A percentile compares a stretch with the other conserved stretches of the same genome.
Evolutionary conservation across 805 yeast species (phyloP).

Genomic region (Monosporozyma solicola): DNA sequence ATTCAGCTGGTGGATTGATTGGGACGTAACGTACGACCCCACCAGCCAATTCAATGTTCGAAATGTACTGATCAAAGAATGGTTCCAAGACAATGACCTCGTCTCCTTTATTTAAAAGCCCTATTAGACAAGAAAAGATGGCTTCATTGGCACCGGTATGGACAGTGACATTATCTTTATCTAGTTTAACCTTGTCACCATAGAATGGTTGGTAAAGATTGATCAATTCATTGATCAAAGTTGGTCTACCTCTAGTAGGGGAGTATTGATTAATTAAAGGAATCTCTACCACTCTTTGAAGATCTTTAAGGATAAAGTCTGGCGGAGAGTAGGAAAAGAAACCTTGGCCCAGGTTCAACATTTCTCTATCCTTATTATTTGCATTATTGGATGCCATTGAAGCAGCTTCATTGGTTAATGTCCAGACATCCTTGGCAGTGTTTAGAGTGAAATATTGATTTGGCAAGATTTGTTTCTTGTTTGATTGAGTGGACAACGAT

Average conservation of each 20-base stretch:
- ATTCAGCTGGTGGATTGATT: slow-evolving; percentile 71
- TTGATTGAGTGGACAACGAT: background rate
- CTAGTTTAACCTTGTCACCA: slow-evolving; percentile 37
- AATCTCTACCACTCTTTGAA: slow-evolving; percentile 58
- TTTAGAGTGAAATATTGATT: slow-evolving; percentile 47
- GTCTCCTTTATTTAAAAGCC: slow-evolving; percentile 77
- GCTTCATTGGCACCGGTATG: slow-evolving; percentile 99
- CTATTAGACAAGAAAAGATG: slow-evolving; percentile 74
- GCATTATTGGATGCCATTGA: slow-evolving; percentile 54
- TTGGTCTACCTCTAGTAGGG: slow-evolving; percentile 79
- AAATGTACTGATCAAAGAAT: slow-evolving; percentile 91
- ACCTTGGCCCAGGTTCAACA: slow-evolving; percentile 91
- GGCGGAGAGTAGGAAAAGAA: slow-evolving; percentile 96
- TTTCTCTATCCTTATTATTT: slow-evolving; percentile 57
- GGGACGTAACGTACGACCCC: slow-evolving; percentile 86
- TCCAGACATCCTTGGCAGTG: slow-evolving; percentile 86
- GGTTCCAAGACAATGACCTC: slow-evolving; percentile 97
- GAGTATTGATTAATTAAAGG: slow-evolving; percentile 88
- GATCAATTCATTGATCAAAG: slow-evolving; percentile 60
- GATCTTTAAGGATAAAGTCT: slow-evolving; percentile 79
- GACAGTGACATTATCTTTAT: slow-evolving; percentile 44
- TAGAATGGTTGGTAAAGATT: slow-evolving; percentile 62
- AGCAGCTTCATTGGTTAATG: slow-evolving; percentile 90
- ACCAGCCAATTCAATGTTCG: slow-evolving; percentile 89
- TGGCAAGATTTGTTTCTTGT: slow-evolving; percentile 13